Percentiles rank a stretch among this genome's conserved stretches.
Conservation (phyloP, 352 stramenopile genomes). For the Globisporangium acanthophoron region DNA sequence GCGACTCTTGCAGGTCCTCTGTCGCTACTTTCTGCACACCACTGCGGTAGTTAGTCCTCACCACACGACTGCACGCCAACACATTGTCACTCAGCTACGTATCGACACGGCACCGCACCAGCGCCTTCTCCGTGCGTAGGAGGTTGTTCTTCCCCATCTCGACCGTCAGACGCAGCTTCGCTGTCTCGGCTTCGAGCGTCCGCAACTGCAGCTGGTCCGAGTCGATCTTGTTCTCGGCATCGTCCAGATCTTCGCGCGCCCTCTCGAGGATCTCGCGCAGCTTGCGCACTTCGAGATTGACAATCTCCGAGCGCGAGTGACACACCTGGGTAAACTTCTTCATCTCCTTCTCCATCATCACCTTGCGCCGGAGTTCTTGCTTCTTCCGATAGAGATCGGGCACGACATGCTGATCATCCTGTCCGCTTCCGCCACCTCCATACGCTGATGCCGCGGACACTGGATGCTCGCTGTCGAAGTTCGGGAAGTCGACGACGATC, state of each 20-base stretch:
- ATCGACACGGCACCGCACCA: constrained; percentile 24
- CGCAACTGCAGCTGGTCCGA: constrained; percentile 58
- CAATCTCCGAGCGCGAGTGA: constrained; percentile 48
- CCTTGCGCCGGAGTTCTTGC: constrained; percentile 58
- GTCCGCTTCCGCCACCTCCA: neutral
- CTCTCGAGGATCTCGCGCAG: constrained; percentile 34
- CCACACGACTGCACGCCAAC: neutral
- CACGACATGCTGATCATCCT: constrained; percentile 17
- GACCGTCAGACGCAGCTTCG: constrained; percentile 59
- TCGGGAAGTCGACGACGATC: constrained; percentile 39
- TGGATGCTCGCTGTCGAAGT: constrained; percentile 15
- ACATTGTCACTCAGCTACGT: neutral
- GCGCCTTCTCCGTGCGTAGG: constrained; percentile 31
- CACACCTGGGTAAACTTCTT: constrained; percentile 66
- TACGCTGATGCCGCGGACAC: constrained; percentile 10
- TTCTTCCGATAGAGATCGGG: constrained; percentile 69
- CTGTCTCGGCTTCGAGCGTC: constrained; percentile 53
- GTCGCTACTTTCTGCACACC: constrained; percentile 39
- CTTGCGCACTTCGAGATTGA: constrained; percentile 54
- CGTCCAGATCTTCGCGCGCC: constrained; percentile 47
- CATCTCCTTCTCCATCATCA: constrained; percentile 67
- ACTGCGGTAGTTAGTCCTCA: neutral
- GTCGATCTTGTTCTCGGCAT: constrained; percentile 70
- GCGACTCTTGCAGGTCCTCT: constrained; percentile 44
- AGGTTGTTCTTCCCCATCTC: constrained; percentile 55